phyloP scores from a whole-genome alignment of 371 early-diverging fungal genomes.

The Choanephora cucurbitarum region DNA sequence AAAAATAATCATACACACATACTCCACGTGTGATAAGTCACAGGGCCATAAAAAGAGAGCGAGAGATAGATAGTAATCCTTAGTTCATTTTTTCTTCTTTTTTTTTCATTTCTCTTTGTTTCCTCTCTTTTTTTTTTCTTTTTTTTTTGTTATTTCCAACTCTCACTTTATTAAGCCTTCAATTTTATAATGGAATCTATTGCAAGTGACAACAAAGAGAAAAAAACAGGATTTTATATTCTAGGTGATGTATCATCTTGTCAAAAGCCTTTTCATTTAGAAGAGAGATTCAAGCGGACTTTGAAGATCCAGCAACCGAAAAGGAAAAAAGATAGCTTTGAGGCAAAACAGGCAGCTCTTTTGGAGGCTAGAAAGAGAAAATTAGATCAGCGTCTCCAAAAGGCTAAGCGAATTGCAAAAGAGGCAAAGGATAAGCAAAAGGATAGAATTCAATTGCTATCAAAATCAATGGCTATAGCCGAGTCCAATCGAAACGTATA shows the following conservation, averaged over 20 bases:
- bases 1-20: too few relatives aligned
- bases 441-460: slow-evolving; percentile 23
- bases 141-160: neutral
- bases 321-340: slow-evolving; percentile 19
- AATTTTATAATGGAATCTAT: neutral
- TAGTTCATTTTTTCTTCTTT: too few relatives aligned
- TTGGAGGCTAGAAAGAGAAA: slow-evolving; percentile 32
- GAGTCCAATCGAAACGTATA: slow-evolving; percentile 39
- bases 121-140: neutral
- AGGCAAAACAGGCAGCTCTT: slow-evolving; percentile 37
- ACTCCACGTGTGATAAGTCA: too few relatives aligned
- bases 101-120: too few relatives aligned
- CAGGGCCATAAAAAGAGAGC: slow-evolving; percentile 2
- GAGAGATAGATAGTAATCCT: neutral
- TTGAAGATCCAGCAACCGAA: slow-evolving; percentile 18
- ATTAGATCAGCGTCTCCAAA: slow-evolving; percentile 30
- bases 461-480: slow-evolving; percentile 37
- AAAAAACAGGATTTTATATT: slow-evolving; percentile 17
- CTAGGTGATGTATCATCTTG: slow-evolving; percentile 15
- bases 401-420: slow-evolving; percentile 33
- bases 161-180: neutral
- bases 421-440: slow-evolving; percentile 32
- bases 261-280: slow-evolving; percentile 39
- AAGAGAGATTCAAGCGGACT: slow-evolving; percentile 35
- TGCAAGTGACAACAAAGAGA: neutral